These are phyloP conservation scores for Cenchrus fungigraminus DNA, from an alignment of 176 grass and related monocot genomes.

Conservation along the genomic window DNA sequence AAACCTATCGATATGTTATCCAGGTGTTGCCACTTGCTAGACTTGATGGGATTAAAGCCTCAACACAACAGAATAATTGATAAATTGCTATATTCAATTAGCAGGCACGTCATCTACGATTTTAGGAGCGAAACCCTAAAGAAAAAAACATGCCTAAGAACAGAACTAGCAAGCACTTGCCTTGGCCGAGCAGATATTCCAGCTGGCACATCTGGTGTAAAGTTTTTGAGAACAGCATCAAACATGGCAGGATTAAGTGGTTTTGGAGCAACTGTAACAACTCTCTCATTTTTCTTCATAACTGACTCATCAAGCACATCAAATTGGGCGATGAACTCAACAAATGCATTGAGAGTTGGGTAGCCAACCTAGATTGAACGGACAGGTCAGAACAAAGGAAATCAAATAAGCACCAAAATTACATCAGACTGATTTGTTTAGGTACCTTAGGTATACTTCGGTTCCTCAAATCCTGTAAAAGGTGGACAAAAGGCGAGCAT, in stretches of 20 bases:
- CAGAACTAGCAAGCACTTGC: slow-evolving; percentile 29
- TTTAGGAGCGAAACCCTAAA: neutral
- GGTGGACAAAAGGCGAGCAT: slow-evolving; percentile 77
- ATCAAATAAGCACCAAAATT: slow-evolving; percentile 15
- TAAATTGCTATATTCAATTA: neutral
- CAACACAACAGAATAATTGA: neutral
- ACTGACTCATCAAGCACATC: slow-evolving; percentile 65
- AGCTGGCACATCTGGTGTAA: slow-evolving; percentile 76
- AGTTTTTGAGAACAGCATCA: slow-evolving; percentile 74
- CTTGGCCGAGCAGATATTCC: slow-evolving; percentile 78
- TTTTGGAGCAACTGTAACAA: slow-evolving; percentile 60
- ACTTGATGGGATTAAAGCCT: slow-evolving; percentile 6
- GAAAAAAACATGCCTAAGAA: slow-evolving; percentile 27
- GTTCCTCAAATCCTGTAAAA: slow-evolving; percentile 69
- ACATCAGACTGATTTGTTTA: slow-evolving; percentile 1
- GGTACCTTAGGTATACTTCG: slow-evolving; percentile 71
- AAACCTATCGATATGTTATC: neutral
- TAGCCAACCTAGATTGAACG: slow-evolving; percentile 65
- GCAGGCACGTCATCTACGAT: neutral
- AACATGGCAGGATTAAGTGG: slow-evolving; percentile 82
- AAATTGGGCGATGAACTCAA: slow-evolving; percentile 83
- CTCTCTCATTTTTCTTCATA: slow-evolving; percentile 62
- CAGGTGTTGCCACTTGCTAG: slow-evolving; percentile 13
- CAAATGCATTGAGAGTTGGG: slow-evolving; percentile 81
- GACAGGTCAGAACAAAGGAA: slow-evolving; percentile 10